phyloP scores from a whole-genome alignment of 2,329 filamentous ascomycete species.

The Trichothecium roseum region DNA sequence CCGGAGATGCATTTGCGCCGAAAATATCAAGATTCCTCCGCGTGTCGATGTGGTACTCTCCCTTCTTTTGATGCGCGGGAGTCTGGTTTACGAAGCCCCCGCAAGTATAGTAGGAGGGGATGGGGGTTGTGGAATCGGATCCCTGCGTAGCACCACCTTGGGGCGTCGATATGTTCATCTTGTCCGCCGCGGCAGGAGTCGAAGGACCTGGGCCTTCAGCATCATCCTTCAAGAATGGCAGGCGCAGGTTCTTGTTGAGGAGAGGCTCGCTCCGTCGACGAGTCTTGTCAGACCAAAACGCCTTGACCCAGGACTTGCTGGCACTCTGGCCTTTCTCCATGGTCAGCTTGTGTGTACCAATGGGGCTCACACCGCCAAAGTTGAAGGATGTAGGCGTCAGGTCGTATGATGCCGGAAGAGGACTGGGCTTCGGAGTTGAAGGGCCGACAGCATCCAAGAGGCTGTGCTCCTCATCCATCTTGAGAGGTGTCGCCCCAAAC shows the following conservation, averaged over 20 bases:
- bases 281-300: slow-evolving; percentile 1
- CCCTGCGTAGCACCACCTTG: not conserved
- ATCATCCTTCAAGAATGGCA: no score
- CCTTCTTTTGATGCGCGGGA: slow-evolving; percentile 7
- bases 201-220: slow-evolving; percentile 12
- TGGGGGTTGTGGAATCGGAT: not conserved
- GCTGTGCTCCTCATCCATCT: slow-evolving; percentile 3
- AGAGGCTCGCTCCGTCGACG: slow-evolving; percentile 25
- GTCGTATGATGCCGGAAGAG: slow-evolving; percentile 1
- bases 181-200: slow-evolving; percentile 18
- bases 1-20: slow-evolving; percentile 9
- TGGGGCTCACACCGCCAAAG: slow-evolving; percentile 8
- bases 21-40: slow-evolving; percentile 25
- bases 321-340: slow-evolving; percentile 1
- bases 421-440: slow-evolving; percentile 1
- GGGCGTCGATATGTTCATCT: not conserved
- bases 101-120: slow-evolving; percentile 1
- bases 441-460: not conserved
- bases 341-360: not conserved
- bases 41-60: slow-evolving; percentile 22
- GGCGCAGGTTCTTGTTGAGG: slow-evolving; percentile 11
- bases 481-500: slow-evolving; percentile 1
- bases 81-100: slow-evolving; percentile 4
- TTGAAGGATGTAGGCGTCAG: slow-evolving; percentile 9
- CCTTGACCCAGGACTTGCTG: slow-evolving; percentile 13